Evolutionary conservation across 352 stramenopile species (phyloP).

Genomic region (Phytophthora constricta): DNA sequence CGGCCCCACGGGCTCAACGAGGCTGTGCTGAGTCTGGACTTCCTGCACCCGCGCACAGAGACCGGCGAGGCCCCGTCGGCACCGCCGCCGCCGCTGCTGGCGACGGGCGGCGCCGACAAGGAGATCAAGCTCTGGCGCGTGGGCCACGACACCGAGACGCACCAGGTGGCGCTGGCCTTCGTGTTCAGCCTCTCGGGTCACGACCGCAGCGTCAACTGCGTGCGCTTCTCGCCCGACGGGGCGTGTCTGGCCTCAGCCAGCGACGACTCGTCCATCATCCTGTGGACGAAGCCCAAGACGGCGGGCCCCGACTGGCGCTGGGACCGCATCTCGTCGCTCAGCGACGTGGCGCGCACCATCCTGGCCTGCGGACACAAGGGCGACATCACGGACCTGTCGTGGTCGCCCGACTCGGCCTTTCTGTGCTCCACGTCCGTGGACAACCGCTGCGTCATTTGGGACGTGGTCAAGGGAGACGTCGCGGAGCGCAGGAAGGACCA

Average conservation of each 20-base stretch:
- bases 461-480: slow-evolving; percentile 78
- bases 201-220: slow-evolving; percentile 91
- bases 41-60: slow-evolving; percentile 41
- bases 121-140: slow-evolving; percentile 90
- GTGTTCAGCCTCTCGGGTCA: slow-evolving; percentile 88
- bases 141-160: slow-evolving; percentile 18
- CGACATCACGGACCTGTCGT: slow-evolving; percentile 93
- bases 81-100: slow-evolving; percentile 46
- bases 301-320: slow-evolving; percentile 74
- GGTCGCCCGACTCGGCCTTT: slow-evolving; percentile 91
- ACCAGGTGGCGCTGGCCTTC: slow-evolving; percentile 57
- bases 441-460: slow-evolving; percentile 91
- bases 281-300: slow-evolving; percentile 83
- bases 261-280: slow-evolving; percentile 90
- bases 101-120: slow-evolving; percentile 88
- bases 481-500: slow-evolving; percentile 92
- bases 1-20: slow-evolving; percentile 88
- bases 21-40: slow-evolving; percentile 85
- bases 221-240: slow-evolving; percentile 91
- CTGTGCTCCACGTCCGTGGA: slow-evolving; percentile 94
- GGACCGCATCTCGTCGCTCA: slow-evolving; percentile 80
- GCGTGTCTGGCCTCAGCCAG: slow-evolving; percentile 87
- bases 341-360: slow-evolving; percentile 79
- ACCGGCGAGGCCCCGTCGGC: not conserved
- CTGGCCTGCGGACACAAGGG: slow-evolving; percentile 86